Conservation (phyloP, 164 flowering plant genomes). For the Piper longum region DNA sequence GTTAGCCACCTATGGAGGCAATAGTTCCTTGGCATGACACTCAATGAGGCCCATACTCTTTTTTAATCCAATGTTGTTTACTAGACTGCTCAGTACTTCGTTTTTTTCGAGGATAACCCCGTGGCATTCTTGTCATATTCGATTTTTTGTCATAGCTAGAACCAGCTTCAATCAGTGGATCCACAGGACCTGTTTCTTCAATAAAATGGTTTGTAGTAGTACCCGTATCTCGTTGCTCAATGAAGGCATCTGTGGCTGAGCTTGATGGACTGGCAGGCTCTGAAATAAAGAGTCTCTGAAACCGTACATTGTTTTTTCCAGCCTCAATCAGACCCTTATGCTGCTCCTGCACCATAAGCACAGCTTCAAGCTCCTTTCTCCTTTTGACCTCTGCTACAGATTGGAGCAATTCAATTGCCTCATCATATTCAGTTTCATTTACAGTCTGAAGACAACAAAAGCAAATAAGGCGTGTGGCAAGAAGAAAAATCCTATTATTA, state of each 20-base stretch:
- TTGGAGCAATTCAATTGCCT: slow-evolving; percentile 22
- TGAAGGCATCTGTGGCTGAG: slow-evolving; percentile 4
- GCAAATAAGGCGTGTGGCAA: neutral
- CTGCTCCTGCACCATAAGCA: slow-evolving; percentile 47
- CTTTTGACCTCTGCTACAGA: slow-evolving; percentile 47
- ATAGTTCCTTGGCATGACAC: neutral
- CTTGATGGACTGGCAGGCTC: slow-evolving; percentile 16
- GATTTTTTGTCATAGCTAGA: neutral
- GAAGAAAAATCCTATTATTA: neutral
- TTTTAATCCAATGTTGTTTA: neutral
- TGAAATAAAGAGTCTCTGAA: slow-evolving; percentile 61
- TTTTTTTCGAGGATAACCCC: neutral
- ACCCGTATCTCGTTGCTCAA: slow-evolving; percentile 14
- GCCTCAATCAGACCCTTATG: slow-evolving; percentile 61
- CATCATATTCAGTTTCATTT: slow-evolving; percentile 12
- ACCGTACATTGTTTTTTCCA: slow-evolving; percentile 28
- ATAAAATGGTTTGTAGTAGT: neutral
- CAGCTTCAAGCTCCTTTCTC: slow-evolving; percentile 51
- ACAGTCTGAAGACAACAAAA: slow-evolving; percentile 19
- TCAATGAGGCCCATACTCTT: neutral
- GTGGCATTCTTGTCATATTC: neutral
- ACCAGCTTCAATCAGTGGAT: neutral
- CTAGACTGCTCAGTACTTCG: neutral
- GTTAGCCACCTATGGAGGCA: neutral
- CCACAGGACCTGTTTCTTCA: neutral